These are phyloP conservation scores for Penicillium aurantiogriseum DNA, from an alignment of 2,329 filamentous ascomycete species.

Conservation along the genomic window DNA sequence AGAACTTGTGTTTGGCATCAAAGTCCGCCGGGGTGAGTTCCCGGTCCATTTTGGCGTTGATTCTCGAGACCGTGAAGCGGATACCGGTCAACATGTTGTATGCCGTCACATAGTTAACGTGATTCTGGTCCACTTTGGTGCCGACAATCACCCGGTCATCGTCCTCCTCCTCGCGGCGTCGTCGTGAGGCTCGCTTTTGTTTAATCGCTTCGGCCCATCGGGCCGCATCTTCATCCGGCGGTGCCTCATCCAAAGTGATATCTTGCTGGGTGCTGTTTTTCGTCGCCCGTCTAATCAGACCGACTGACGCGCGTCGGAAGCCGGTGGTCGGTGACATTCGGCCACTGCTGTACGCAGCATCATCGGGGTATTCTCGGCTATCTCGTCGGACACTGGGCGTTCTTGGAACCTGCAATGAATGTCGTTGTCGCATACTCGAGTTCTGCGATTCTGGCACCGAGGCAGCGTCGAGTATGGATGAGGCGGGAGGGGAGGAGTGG, in stretches of 20 bases:
- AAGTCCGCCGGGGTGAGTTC: slow-evolving; percentile 90
- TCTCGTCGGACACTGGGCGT: slow-evolving; percentile 57
- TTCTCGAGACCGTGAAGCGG: slow-evolving; percentile 91
- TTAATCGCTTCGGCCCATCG: slow-evolving; percentile 91
- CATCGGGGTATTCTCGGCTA: slow-evolving; percentile 68
- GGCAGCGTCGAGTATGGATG: slow-evolving; percentile 54
- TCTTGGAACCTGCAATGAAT: slow-evolving; percentile 85
- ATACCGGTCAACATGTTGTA: slow-evolving; percentile 99
- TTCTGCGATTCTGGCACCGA: slow-evolving; percentile 56
- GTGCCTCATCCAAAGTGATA: slow-evolving; percentile 74
- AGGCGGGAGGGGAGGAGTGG: slow-evolving; percentile 51
- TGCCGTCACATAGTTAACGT: slow-evolving; percentile 95
- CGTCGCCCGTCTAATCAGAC: slow-evolving; percentile 74
- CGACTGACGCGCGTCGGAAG: slow-evolving; percentile 77
- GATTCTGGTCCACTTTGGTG: slow-evolving; percentile 95
- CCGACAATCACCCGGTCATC: slow-evolving; percentile 87
- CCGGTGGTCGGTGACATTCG: slow-evolving; percentile 73
- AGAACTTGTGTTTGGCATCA: slow-evolving; percentile 92
- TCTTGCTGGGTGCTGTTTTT: slow-evolving; percentile 86
- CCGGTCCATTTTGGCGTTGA: slow-evolving; percentile 93
- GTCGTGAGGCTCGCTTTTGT: slow-evolving; percentile 83
- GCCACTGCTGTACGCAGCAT: slow-evolving; percentile 65
- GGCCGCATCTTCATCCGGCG: slow-evolving; percentile 84
- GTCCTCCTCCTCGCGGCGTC: slow-evolving; percentile 83
- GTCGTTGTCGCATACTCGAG: slow-evolving; percentile 70